Evolutionary conservation across 2,329 filamentous ascomycete genomes (phyloP), one percentile per base, ranked within the genome.

Genomic region (Monosporascus sp.): DNA sequence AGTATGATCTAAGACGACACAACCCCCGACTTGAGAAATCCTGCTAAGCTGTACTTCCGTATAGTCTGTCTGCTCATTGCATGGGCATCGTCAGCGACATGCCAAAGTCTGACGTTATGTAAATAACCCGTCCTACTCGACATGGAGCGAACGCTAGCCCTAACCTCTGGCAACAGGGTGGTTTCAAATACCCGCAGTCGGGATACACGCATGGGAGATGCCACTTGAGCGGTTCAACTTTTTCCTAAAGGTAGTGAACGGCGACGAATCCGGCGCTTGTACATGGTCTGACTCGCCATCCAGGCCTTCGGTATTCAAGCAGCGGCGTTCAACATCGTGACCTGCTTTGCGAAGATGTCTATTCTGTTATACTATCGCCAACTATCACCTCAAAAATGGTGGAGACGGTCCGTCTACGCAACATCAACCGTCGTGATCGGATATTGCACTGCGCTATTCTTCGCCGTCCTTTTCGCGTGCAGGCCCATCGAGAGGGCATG

Each of bases 331-430:
- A 38, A 40, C 19, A 14, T 40, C 9, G 35, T 49, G n/a, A 40
- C 37, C 8, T 8, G 17, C 9, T 49, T 49, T 19, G 27, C 48
- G 16, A 49, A 49, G 19, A 7, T 49, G 17, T 37, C 48, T 22
- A 38, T 49, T 14, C 11, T 40, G 5, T 35, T 49, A 16, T 49
- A 24, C 37, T 49, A 49, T 26, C 48, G 48, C 48, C 37, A 37
- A 40, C 48, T 49, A 8, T 49, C 48, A 24, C 48, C 48, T 49
- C 48, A 49, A 24, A 37, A 24, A 17, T 41, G 48, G 48, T 49
- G 48, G 48, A 49, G 37, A 2, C 16, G 31, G 48, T 22, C 35
- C 22, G 24, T 49, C 24, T 9, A 37, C 9, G 19, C 11, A 14
- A 40, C n/a, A 11, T 11, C 19, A 24, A 22, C 20, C 8, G 20